Conservation (phyloP, 257 asterid species). For the Solanum phureja region DNA sequence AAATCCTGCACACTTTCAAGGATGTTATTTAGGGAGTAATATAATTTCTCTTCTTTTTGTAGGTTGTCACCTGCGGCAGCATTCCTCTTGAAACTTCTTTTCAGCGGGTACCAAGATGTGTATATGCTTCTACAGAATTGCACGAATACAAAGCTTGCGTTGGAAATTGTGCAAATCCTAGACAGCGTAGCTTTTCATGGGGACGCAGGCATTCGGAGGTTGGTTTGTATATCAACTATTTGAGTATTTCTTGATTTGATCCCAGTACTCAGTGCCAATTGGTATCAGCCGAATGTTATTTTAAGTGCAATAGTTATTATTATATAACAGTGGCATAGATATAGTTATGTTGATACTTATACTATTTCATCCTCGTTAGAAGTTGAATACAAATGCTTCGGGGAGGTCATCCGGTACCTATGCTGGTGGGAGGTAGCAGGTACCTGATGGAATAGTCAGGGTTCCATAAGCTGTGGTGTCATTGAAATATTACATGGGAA, state of each 20-base stretch:
- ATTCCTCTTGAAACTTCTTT: slow-evolving; percentile 73
- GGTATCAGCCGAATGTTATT: neutral
- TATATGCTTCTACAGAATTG: slow-evolving; percentile 61
- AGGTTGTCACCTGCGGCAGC: slow-evolving; percentile 91
- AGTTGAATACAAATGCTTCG: neutral
- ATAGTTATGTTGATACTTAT: neutral
- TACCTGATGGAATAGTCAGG: neutral
- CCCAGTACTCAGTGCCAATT: neutral
- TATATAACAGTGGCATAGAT: neutral
- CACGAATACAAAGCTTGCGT: slow-evolving; percentile 58
- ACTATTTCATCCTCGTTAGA: neutral
- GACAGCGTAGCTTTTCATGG: slow-evolving; percentile 64
- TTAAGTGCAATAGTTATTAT: neutral
- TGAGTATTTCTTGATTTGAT: neutral
- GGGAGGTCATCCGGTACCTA: neutral
- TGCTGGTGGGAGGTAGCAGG: neutral
- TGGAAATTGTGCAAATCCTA: slow-evolving; percentile 42
- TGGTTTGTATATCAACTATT: slow-evolving; percentile 11
- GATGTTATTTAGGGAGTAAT: neutral
- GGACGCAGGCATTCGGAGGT: slow-evolving; percentile 70
- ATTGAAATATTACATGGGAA: neutral
- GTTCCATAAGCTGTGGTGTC: neutral
- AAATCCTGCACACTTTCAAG: neutral
- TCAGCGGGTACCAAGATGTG: slow-evolving; percentile 59
- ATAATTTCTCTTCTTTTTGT: neutral